These are phyloP conservation scores for Cucurbita argyrosperma DNA, from an alignment of 306 rosid species.

Conservation along the genomic window DNA sequence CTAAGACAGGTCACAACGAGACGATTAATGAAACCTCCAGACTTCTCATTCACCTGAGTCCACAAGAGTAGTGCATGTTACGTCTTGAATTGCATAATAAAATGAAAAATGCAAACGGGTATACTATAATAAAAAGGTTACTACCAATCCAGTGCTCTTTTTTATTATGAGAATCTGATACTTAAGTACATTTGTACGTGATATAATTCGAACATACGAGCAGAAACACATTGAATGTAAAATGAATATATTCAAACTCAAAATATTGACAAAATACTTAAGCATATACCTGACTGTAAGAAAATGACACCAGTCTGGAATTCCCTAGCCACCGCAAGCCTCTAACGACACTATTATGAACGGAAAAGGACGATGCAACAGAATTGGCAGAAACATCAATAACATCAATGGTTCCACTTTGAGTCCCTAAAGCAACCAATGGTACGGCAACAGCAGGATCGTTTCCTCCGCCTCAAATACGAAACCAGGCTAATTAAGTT, in stretches of 20 bases:
- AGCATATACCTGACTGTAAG: conserved; percentile 61
- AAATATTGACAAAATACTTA: conserved; percentile 2
- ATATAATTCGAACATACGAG: neutral
- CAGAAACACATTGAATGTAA: neutral
- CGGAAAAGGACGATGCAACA: conserved; percentile 69
- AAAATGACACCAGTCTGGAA: conserved; percentile 94
- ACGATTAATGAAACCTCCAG: conserved; percentile 85
- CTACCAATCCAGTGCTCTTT: neutral
- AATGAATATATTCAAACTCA: neutral
- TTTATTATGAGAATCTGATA: neutral
- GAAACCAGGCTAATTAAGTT: neutral
- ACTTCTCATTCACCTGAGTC: conserved; percentile 74
- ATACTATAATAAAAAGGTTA: neutral
- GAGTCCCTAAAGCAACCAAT: conserved; percentile 94
- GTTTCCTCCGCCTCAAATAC: conserved; percentile 83
- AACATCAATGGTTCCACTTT: conserved; percentile 70
- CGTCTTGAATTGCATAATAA: neutral
- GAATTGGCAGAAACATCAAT: conserved; percentile 93
- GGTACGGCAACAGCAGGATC: conserved; percentile 90
- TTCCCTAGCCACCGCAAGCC: conserved; percentile 98
- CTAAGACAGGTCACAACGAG: conserved; percentile 81
- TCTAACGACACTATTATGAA: conserved; percentile 67
- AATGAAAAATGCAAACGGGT: neutral
- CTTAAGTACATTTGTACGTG: neutral
- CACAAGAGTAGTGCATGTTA: conserved; percentile 7